Evolutionary conservation across 2,329 filamentous ascomycete genomes (phyloP).

Genomic region (Metarhizium rileyi): DNA sequence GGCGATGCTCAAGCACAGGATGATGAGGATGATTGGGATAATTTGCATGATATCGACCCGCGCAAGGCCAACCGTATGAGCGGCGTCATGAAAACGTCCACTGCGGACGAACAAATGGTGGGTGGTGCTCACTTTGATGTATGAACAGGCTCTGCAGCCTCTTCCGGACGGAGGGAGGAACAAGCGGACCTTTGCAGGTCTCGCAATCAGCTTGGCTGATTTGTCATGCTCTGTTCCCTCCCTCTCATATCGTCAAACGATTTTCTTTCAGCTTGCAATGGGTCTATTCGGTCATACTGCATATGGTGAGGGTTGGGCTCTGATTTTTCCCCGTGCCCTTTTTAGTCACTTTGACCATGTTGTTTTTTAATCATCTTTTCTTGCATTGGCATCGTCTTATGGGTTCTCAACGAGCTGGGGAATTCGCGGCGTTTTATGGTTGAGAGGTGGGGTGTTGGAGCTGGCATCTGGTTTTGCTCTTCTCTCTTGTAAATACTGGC

Average conservation of each 20-base stretch:
- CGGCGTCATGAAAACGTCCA: slow-evolving; percentile 47
- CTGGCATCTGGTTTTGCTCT: neutral
- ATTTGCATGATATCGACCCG: slow-evolving; percentile 43
- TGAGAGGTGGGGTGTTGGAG: slow-evolving; percentile 10
- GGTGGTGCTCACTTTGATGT: slow-evolving; percentile 54
- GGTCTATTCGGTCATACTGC: slow-evolving; percentile 4
- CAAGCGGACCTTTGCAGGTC: neutral
- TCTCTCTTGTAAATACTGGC: neutral
- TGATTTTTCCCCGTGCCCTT: neutral
- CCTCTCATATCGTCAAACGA: neutral
- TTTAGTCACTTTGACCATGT: neutral
- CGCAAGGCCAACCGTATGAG: slow-evolving; percentile 52
- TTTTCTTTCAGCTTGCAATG: slow-evolving; percentile 5
- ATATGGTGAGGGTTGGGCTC: slow-evolving; percentile 2
- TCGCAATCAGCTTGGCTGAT: neutral
- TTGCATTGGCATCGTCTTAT: slow-evolving; percentile 18
- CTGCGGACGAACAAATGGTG: slow-evolving; percentile 55
- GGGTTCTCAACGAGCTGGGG: slow-evolving; percentile 14
- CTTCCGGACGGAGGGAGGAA: neutral
- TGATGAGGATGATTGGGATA: slow-evolving; percentile 49
- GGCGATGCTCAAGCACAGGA: slow-evolving; percentile 37
- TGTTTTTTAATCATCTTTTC: slow-evolving; percentile 6
- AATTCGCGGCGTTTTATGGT: slow-evolving; percentile 18
- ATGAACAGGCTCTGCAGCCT: slow-evolving; percentile 25
- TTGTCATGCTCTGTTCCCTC: neutral